These are phyloP conservation scores for Stentor coeruleus DNA, from an alignment of 73 alveolate species.

Conservation along the genomic window DNA sequence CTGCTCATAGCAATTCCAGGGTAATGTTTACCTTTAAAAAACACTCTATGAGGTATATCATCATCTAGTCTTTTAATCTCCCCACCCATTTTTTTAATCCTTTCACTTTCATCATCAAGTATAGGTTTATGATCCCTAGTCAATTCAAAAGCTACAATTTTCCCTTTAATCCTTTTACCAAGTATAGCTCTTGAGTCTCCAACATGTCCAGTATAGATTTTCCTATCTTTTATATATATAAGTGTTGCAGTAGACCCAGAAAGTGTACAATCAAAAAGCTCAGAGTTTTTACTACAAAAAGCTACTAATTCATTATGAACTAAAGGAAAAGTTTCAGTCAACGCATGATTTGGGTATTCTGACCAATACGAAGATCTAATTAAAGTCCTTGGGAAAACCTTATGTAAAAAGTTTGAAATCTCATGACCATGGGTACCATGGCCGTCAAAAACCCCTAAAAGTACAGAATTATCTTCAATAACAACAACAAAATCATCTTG, in stretches of 20 bases:
- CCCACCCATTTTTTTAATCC: not conserved
- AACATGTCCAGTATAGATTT: not conserved
- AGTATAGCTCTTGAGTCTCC: not conserved
- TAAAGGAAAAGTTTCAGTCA: not conserved
- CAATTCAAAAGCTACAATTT: not conserved
- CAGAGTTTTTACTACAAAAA: not conserved
- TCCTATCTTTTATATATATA: slow-evolving; percentile 9
- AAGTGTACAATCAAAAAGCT: slow-evolving; percentile 24
- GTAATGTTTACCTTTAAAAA: too few relatives aligned
- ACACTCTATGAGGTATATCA: not conserved
- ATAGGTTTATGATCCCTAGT: not conserved
- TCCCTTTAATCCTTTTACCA: not conserved
- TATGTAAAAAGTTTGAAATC: slow-evolving; percentile 44
- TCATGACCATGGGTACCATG: slow-evolving; percentile 53
- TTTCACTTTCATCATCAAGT: not conserved
- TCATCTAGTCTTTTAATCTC: not conserved
- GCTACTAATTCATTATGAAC: not conserved
- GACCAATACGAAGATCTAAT: slow-evolving; percentile 9
- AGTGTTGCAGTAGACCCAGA: slow-evolving; percentile 32
- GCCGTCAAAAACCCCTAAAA: slow-evolving; percentile 54
- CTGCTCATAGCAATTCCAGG: not conserved
- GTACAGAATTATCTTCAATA: slow-evolving; percentile 29
- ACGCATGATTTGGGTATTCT: not conserved
- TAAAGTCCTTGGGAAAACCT: slow-evolving; percentile 38
- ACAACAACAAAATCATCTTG: slow-evolving; percentile 38